Base-by-base conservation (phyloP, 2,329 filamentous ascomycete genomes). In the Capronia coronata region DNA sequence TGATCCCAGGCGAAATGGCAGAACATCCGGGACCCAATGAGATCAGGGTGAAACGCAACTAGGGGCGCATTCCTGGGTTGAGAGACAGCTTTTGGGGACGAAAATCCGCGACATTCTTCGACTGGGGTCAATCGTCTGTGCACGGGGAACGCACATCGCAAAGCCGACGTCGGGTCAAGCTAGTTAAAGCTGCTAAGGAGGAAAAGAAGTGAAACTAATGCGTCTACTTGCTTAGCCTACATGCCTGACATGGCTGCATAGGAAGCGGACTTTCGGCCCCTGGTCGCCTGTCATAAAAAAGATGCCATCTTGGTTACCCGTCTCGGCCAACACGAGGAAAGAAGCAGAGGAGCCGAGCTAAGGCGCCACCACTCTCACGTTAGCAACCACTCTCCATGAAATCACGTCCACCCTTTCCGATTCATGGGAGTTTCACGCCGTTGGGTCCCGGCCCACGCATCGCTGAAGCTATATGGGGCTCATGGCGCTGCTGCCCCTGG, bases 211-310 rank as follows among this genome's bases (percentile, higher is more conserved):
- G 32, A 37, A 18, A 37, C 50, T 53, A 41, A 41, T 25, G 38
- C 38, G n/a, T 18, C 38, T 41, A 21, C 14, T 37, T 37, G 34
- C 34, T 41, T 41, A 41, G 38, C 43, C 35, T 43, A 34, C 40
- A 54, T 56, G 50, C 49, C 41, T 39, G 51, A 56, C 54, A 56
- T 56, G 50, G 47, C 34, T 54, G 50, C 50, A 51, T 50, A 40
- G 40, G 14, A 40, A 25, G 34, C 39, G 39, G 42, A 49, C 30
- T 34, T 49, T 44, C 39, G 43, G 37, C 49, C 52, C 52, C 46
- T 52, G 52, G 46, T 45, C 52, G 29, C 38, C 21, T 41, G 38
- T 41, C 38, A 41, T n/a, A 41, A 41, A 41, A 41, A 41, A 41
- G 25, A 41, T 25, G 38, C 38, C 34, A 37, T 19, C 34, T 41